Evolutionary conservation across 2,329 filamentous ascomycete species (phyloP), one percentile per base, ranked within the genome.

Genomic region (Colletotrichum tabaci): DNA sequence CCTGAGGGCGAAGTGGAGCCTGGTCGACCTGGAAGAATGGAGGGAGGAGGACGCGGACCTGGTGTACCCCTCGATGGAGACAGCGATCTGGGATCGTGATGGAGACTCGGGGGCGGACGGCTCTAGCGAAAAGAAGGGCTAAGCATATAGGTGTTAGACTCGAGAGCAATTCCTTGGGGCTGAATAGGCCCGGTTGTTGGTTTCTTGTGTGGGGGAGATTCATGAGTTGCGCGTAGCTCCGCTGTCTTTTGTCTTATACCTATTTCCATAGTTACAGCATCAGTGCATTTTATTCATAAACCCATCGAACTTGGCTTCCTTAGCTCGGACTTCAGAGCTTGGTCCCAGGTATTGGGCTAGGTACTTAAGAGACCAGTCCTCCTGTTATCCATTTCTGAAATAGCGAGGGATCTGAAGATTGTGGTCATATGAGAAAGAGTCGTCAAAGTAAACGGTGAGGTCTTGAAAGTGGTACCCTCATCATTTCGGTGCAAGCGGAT

Each of bases 1-100:
- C 21, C 75, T 76, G 12, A 77, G 84, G 18, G 82, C 81, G 0
- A 77, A 81, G 4, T 86, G 84, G 84, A 52, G 60, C 23, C 46
- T 71, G 21, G 58, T 71, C 2, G 65, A 68, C 40, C 53, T 71
- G 38, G 69, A 71, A 40, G 69, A 64, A 58, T 71, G 69, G 69
- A 60, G 65, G 18, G 65, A 71, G n/a, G 69, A 69, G 47, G 65
- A 71, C 15, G 69, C 58, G 3, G 69, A 71, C 65, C n/a, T 71
- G 40, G 69, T 71, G 18, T 71, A 71, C 53, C 58, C 65, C 9
- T 68, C 69, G 12, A 68, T 71, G 65, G 65, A 71, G 53, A 55
- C 52, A 21, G 69, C 69, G 8, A 71, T 71, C n/a, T 71, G 69
- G 69, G 69, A 71, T 21, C 69, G 69, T 5, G 69, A 71, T 16